Percentiles rank a stretch among this genome's conserved stretches.
These are phyloP conservation scores for Musa itinerans DNA, from an alignment of 176 grass and related monocot genomes.

Conservation along the genomic window DNA sequence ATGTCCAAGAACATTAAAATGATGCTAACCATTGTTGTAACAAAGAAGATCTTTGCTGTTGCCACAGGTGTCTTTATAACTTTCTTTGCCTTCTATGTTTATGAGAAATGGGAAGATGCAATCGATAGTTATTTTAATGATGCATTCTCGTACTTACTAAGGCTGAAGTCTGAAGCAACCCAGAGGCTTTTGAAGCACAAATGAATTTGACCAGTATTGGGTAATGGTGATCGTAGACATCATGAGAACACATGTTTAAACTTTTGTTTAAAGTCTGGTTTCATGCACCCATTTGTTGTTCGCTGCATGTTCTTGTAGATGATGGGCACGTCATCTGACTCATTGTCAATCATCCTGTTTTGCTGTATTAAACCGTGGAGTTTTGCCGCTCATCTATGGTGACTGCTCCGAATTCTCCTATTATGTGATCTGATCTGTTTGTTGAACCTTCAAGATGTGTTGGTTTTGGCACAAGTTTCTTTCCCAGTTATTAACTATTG, in stretches of 20 bases:
- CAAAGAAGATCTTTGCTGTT: neutral
- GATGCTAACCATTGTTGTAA: neutral
- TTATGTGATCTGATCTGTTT: too few relatives aligned
- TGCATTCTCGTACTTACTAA: constrained; percentile 29
- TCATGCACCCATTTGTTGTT: neutral
- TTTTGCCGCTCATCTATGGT: neutral
- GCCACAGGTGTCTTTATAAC: constrained; percentile 52
- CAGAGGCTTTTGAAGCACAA: constrained; percentile 40
- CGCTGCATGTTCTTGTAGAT: neutral
- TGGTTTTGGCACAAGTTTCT: too few relatives aligned
- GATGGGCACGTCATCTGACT: neutral
- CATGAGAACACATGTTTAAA: neutral
- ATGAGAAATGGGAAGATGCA: constrained; percentile 80
- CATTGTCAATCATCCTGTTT: neutral
- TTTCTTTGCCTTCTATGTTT: constrained; percentile 64
- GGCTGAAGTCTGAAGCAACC: constrained; percentile 35
- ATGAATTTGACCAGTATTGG: neutral
- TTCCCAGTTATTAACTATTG: too few relatives aligned
- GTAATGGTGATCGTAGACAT: neutral
- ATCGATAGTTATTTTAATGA: constrained; percentile 47
- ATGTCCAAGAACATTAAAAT: neutral
- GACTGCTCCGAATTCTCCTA: neutral
- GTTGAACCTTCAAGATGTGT: too few relatives aligned
- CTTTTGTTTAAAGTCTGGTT: neutral
- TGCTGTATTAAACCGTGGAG: neutral